Base-by-base conservation (phyloP, 305 asterid species). In the Coffea humblotiana region DNA sequence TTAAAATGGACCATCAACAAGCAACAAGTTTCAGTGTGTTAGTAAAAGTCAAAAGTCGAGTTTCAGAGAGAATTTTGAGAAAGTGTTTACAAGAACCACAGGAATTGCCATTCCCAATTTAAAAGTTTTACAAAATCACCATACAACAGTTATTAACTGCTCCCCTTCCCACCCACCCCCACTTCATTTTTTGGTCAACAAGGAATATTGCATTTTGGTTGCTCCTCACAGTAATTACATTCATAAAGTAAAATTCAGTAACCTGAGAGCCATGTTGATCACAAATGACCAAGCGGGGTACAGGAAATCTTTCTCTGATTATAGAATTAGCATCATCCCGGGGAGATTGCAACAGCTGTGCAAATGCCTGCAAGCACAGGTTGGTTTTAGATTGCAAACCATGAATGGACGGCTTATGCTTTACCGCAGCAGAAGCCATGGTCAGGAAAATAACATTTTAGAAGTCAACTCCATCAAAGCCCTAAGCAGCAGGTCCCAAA, bases 181-280 rank as follows among this genome's bases (percentile, higher is more conserved):
- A 14, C 43, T 40, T 40, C 43, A 18, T 16, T 18, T 18, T 64
- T 52, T 11, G 68, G 27, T 68, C 14, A 14, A 58, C 6, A 25
- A 60, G 63, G 3, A 58, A 14, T 37, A 56, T 35, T 71, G 60
- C 27, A 32, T 23, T 29, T 35, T 45, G 74, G 64, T 64, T 49
- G 19, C 47, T 32, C 11, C 10, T n/a, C 49, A 21, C 51, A 9
- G 40, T 56, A 21, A 27, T 29, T 75, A 65, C 43, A 60, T 12
- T 32, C 15, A 56, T 25, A 47, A 61, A 45, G 49, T 63, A 23
- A 8, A 56, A 13, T 23, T 81, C 67, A 77, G 72, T 69, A 73
- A 96, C 99, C 99, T 96, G 99, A 82, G 99, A 96, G 61, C 98
- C 98, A 75, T 96, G 94, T 77, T 96, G 99, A 88, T 96, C 99